A percentile compares a stretch with the other conserved stretches of the same genome.
Conservation (phyloP, 768 basidiomycete genomes). For the Pilatotrama ljubarskyi region DNA sequence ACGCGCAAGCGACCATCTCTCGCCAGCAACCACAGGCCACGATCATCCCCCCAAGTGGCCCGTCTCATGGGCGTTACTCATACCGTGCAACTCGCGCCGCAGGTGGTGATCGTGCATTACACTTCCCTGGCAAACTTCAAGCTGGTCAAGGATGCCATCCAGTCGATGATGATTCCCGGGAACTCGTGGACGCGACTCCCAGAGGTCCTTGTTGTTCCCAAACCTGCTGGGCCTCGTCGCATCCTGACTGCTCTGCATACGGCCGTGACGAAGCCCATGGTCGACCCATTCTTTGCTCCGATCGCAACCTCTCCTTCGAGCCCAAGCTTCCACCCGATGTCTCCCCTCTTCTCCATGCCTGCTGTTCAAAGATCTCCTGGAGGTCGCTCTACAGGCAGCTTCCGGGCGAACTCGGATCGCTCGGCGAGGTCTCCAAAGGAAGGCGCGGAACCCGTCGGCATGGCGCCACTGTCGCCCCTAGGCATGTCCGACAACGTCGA, state of each 20-base stretch:
- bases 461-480: constrained; percentile 68
- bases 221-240: constrained; percentile 93
- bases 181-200: constrained; percentile 54
- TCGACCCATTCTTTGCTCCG: constrained; percentile 93
- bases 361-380: constrained; percentile 43
- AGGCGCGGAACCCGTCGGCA: constrained; percentile 37
- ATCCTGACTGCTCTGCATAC: constrained; percentile 92
- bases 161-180: constrained; percentile 58
- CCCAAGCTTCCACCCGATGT: constrained; percentile 57
- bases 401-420: constrained; percentile 62
- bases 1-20: constrained; percentile 69
- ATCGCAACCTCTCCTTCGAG: constrained; percentile 90
- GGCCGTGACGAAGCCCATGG: constrained; percentile 78
- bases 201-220: constrained; percentile 96
- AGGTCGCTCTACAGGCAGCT: constrained; percentile 46
- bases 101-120: constrained; percentile 79
- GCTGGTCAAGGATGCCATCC: constrained; percentile 79
- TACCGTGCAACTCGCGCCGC: constrained; percentile 34
- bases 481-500: constrained; percentile 72
- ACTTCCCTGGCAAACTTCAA: constrained; percentile 91
- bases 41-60: constrained; percentile 79
- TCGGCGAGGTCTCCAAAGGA: constrained; percentile 58
- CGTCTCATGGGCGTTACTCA: constrained; percentile 47
- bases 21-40: constrained; percentile 65
- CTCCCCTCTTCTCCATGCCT: constrained; percentile 42